These are phyloP conservation scores for Apium graveolens DNA, from an alignment of 129 eudicot genomes.

Conservation along the genomic window DNA sequence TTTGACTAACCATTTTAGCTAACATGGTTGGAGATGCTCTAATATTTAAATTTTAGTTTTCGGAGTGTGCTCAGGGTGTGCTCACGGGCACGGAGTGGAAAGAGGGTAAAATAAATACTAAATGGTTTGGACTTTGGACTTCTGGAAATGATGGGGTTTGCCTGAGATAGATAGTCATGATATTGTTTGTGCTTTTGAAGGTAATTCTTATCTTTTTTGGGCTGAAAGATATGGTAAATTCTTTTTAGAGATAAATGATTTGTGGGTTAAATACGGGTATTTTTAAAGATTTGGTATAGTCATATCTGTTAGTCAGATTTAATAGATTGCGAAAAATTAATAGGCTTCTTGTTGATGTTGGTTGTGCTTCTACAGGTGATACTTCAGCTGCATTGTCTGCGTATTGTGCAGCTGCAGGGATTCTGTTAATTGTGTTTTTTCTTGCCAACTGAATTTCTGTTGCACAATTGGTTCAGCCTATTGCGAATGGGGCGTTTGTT, in stretches of 20 bases:
- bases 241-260: conserved; percentile 42
- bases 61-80: too few relatives aligned
- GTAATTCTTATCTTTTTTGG: conserved; percentile 42
- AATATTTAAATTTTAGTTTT: too few relatives aligned
- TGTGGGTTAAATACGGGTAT: conserved; percentile 54
- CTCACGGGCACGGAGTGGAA: too few relatives aligned
- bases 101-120: too few relatives aligned
- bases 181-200: conserved; percentile 38
- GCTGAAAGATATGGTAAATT: conserved; percentile 42
- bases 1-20: too few relatives aligned
- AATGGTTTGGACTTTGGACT: too few relatives aligned
- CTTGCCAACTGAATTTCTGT: conserved; percentile 32
- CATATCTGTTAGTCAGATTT: conserved; percentile 31
- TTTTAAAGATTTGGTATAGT: conserved; percentile 39
- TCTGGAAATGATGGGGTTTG: too few relatives aligned
- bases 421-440: conserved; percentile 31
- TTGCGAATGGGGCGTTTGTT: conserved; percentile 48
- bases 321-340: conserved; percentile 27
- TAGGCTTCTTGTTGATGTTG: conserved; percentile 35
- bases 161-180: too few relatives aligned
- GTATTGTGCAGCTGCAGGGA: conserved; percentile 41
- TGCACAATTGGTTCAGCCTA: conserved; percentile 47
- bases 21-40: too few relatives aligned
- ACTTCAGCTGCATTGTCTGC: conserved; percentile 44
- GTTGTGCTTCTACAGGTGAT: conserved; percentile 44